Conservation (phyloP, 352 stramenopile genomes). For the Phytophthora agathidicida region DNA sequence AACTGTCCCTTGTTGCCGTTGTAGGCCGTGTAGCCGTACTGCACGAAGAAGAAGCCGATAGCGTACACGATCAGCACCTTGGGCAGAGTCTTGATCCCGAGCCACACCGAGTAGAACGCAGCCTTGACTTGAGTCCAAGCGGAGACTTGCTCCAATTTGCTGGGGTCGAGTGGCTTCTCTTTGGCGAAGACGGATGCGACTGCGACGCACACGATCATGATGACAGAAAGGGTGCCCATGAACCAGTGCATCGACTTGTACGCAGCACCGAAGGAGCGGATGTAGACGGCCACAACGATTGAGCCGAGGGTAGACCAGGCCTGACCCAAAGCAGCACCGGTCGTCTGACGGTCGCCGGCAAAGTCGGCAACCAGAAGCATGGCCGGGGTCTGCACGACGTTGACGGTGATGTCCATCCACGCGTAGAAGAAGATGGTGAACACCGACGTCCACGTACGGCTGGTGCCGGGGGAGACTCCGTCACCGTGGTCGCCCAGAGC, state of each 20-base stretch:
- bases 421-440: conserved; percentile 38
- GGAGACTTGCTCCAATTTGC: conserved; percentile 14
- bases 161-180: conserved; percentile 43
- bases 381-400: conserved; percentile 30
- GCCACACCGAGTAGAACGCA: conserved; percentile 45
- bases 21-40: conserved; percentile 37
- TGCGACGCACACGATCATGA: conserved; percentile 45
- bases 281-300: conserved; percentile 38
- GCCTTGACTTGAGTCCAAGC: conserved; percentile 21
- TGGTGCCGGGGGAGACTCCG: not conserved
- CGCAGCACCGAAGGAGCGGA: conserved; percentile 52
- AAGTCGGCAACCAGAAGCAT: conserved; percentile 43
- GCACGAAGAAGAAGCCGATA: conserved; percentile 35
- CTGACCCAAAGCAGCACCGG: conserved; percentile 44
- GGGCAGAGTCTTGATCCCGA: conserved; percentile 43
- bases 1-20: conserved; percentile 39
- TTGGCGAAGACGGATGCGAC: conserved; percentile 34
- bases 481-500: conserved; percentile 28
- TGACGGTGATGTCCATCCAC: conserved; percentile 40
- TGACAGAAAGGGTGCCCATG: conserved; percentile 33
- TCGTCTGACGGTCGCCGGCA: conserved; percentile 57
- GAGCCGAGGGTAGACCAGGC: conserved; percentile 40
- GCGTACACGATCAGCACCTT: conserved; percentile 41
- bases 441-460: conserved; percentile 33
- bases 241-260: conserved; percentile 50